Evolutionary conservation across 805 yeast genomes (phyloP).

Genomic region (Lachancea sp.): DNA sequence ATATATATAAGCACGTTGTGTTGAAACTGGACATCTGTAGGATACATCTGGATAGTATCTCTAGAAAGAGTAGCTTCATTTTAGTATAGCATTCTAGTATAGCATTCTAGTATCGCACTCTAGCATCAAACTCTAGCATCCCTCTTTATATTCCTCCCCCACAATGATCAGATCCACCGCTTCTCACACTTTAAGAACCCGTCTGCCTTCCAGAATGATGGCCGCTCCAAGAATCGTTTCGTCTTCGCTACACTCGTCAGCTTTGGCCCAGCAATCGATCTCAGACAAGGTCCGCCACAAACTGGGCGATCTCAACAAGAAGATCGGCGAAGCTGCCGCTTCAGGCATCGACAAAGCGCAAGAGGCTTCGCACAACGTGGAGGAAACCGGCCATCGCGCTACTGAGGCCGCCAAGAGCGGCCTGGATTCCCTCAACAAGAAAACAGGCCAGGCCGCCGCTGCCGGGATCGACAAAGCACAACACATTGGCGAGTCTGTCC

Average conservation of each 20-base stretch:
- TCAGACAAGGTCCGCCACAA: slow-evolving; percentile 16
- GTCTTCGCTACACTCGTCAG: slow-evolving; percentile 8
- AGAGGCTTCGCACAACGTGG: slow-evolving; percentile 14
- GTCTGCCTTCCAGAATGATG: slow-evolving; percentile 8
- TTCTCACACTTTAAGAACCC: neutral
- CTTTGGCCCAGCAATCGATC: slow-evolving; percentile 3
- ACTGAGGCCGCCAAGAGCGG: slow-evolving; percentile 14
- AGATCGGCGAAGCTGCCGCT: slow-evolving; percentile 22
- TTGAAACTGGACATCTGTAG: too few species aligned
- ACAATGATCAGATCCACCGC: slow-evolving; percentile 4
- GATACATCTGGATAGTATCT: too few species aligned
- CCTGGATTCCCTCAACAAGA: slow-evolving; percentile 20
- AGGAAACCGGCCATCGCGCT: slow-evolving; percentile 8
- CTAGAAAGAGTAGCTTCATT: too few species aligned
- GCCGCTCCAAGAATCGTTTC: slow-evolving; percentile 8
- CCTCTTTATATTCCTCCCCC: too few species aligned
- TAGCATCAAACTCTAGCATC: too few species aligned
- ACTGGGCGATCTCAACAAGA: slow-evolving; percentile 20
- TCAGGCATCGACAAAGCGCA: slow-evolving; percentile 24
- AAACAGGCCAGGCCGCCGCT: slow-evolving; percentile 22
- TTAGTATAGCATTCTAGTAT: too few species aligned
- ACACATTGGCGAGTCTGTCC: slow-evolving; percentile 10
- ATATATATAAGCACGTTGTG: too few species aligned
- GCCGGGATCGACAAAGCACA: slow-evolving; percentile 25
- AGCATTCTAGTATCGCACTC: too few species aligned